Evolutionary conservation across 208 protist species (phyloP), one percentile per base, ranked within the genome.

Genomic region (Trypanosoma avium): DNA sequence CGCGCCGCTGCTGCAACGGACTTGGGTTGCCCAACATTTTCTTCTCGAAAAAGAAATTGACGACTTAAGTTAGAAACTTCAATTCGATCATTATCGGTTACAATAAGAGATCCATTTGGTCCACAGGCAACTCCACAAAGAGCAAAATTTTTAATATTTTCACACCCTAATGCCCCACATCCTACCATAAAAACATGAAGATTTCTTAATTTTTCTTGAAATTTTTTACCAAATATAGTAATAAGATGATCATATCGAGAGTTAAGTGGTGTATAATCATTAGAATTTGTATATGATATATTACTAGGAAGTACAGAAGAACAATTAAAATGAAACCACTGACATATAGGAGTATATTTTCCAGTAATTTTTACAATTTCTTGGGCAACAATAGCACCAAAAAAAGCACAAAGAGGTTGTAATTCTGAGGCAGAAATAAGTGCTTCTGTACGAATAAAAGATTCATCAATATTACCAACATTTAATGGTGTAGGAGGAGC

Each of bases 51-150:
- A 22, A 99, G 88, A 77, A 99, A 99, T 83, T 99, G 99, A 27
- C 99, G 82, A 66, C 94, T 99, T 6, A 99, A 86, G 80, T 99
- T 99, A 12, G 95, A 99, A 61, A 98, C 97, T 76, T 99, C 99
- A 71, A 99, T 99, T 24, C 88, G 93, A 73, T 99, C 99, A 86
- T 99, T 99, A 84, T 99, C 99, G 5, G 99, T 99, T 8, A 99
- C 89, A 27, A 88, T 79, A 12, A 99, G 63, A 7, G 81, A 75
- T 22, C 95, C 94, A 56, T 64, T 75, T 27, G 47, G 21, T n/a
- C 82, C 86, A 67, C 88, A 96, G 30, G 86, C 84, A 61, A 98
- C 76, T 60, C 99, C 99, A 95, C 99, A 99, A 33, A 99, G 79
- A n/a, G 99, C 98, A 68, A 93, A 99, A 78, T 98, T 99, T 69